Evolutionary conservation across 352 stramenopile genomes (phyloP).

Genomic region (Pythium folliculosum): DNA sequence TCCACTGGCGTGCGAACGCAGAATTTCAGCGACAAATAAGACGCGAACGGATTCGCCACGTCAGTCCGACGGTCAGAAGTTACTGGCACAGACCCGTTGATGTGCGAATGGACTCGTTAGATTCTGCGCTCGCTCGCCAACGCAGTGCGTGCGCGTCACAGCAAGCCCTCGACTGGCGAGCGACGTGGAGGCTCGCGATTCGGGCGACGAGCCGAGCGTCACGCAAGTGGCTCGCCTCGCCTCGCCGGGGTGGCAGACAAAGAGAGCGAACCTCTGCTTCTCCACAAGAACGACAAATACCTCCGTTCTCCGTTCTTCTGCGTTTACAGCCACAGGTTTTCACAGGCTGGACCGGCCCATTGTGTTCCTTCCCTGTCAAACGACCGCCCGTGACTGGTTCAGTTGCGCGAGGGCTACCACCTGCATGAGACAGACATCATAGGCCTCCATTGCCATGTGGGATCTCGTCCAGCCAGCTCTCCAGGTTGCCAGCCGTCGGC

Average conservation of each 20-base stretch:
- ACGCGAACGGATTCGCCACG: not conserved
- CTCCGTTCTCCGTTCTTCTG: not conserved
- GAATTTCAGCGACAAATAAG: not conserved
- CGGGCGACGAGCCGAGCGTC: not conserved
- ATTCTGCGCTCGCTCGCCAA: too few species aligned
- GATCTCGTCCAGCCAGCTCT: not conserved
- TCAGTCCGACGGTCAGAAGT: not conserved
- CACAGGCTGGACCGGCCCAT: not conserved
- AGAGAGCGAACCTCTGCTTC: not conserved
- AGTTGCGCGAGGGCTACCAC: not conserved
- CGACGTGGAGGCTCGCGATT: not conserved
- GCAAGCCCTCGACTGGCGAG: too few species aligned
- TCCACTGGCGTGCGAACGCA: not conserved
- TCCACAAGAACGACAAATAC: not conserved
- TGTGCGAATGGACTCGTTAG: too few species aligned
- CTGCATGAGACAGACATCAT: slow-evolving; percentile 1
- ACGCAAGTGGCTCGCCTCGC: not conserved
- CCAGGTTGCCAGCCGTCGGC: not conserved
- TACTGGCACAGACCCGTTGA: too few species aligned
- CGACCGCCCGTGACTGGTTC: not conserved
- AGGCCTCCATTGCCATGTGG: not conserved
- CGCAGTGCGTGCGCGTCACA: too few species aligned
- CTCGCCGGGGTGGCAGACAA: not conserved
- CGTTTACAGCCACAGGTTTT: not conserved
- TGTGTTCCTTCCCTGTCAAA: not conserved